Conservation (phyloP, 305 asterid species). For the Coffea humblotiana region DNA sequence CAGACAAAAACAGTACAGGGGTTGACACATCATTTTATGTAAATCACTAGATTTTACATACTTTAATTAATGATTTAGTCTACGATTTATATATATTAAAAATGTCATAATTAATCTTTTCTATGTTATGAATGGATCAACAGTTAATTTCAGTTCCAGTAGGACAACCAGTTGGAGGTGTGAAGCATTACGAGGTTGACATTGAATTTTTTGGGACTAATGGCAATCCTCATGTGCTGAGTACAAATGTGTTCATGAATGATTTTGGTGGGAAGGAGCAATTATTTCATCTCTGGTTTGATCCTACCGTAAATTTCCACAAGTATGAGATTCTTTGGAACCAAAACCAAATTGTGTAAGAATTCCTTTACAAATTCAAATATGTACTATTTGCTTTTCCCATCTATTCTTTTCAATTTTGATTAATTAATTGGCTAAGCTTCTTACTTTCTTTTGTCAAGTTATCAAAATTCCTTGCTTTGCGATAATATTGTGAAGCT, state of each 20-base stretch:
- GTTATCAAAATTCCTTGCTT: background rate
- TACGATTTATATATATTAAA: background rate
- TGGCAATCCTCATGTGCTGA: conserved; percentile 18
- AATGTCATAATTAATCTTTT: background rate
- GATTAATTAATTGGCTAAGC: too few species aligned
- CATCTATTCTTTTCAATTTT: too few species aligned
- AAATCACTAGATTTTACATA: background rate
- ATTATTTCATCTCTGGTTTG: conserved; percentile 36
- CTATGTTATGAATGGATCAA: background rate
- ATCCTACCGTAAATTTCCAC: conserved; percentile 32
- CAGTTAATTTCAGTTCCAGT: conserved; percentile 31
- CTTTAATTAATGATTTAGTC: background rate
- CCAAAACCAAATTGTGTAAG: conserved; percentile 31
- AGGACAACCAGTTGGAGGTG: background rate
- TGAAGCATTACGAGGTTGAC: conserved; percentile 36
- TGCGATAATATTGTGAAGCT: background rate
- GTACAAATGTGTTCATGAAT: conserved; percentile 35
- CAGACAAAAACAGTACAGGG: conserved; percentile 25
- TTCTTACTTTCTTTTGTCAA: too few species aligned
- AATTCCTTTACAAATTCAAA: background rate
- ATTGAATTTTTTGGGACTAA: conserved; percentile 37
- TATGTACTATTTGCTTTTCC: too few species aligned
- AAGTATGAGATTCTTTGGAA: conserved; percentile 38
- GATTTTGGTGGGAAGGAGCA: conserved; percentile 41
- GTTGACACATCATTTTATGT: conserved; percentile 37